Evolutionary conservation across 768 basidiomycete species (phyloP).

Genomic region (Termitomyces eurrhizus): DNA sequence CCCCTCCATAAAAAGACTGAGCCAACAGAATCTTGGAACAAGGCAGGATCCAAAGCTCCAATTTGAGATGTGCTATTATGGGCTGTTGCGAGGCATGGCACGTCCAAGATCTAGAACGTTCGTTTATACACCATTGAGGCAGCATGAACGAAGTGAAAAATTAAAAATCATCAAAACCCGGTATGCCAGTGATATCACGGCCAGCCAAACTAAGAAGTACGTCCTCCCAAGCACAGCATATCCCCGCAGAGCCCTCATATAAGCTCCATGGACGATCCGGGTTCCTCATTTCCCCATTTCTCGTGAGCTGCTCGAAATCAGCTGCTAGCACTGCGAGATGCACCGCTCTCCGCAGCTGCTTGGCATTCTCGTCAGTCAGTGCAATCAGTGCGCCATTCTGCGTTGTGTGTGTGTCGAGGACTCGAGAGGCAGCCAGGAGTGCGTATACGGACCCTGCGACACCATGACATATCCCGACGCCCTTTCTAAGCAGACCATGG

Average conservation of each 20-base stretch:
- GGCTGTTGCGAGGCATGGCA: too few relatives aligned
- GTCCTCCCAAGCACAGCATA: slow-evolving; percentile 55
- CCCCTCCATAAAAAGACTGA: too few relatives aligned
- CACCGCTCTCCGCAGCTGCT: slow-evolving; percentile 28
- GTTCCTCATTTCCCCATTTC: slow-evolving; percentile 35
- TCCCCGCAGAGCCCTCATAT: slow-evolving; percentile 55
- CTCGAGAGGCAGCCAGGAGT: slow-evolving; percentile 44
- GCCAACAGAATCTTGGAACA: too few relatives aligned
- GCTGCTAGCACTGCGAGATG: slow-evolving; percentile 47
- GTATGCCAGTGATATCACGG: slow-evolving; percentile 27
- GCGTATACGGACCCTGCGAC: slow-evolving; percentile 52
- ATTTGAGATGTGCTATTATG: too few relatives aligned
- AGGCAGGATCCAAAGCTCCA: too few relatives aligned
- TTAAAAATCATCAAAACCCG: slow-evolving; percentile 37
- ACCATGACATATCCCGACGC: slow-evolving; percentile 59
- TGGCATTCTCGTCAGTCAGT: slow-evolving; percentile 1
- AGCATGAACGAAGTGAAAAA: neutral
- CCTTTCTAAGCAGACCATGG: slow-evolving; percentile 49
- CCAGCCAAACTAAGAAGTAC: slow-evolving; percentile 30
- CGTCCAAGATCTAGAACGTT: too few relatives aligned
- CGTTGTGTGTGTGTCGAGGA: slow-evolving; percentile 25
- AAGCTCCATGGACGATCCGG: slow-evolving; percentile 55
- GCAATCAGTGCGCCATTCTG: neutral
- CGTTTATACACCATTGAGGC: neutral
- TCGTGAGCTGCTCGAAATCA: slow-evolving; percentile 27